Evolutionary conservation across 805 yeast genomes (phyloP), one percentile per base, ranked within the genome.

Genomic region (Wickerhamiella vanderwaltii): DNA sequence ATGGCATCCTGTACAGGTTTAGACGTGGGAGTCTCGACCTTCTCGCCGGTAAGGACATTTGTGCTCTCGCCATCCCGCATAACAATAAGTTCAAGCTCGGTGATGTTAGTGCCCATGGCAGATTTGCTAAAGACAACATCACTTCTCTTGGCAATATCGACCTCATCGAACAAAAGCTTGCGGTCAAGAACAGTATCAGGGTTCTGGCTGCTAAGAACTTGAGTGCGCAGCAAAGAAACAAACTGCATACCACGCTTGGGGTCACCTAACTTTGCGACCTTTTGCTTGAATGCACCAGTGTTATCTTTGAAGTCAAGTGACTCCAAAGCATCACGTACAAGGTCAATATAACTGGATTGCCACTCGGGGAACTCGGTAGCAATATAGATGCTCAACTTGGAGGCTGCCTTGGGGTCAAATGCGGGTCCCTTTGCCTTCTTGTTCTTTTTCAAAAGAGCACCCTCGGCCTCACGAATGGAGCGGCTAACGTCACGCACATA

Each of bases 171-270:
- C 25, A 78, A 70, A 51, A 88, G 73, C 63, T 87, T 80, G 67
- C 97, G 76, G 70, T 86, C 79, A 70, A 91, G 85, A 19, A 91
- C 95, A 40, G 73, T 72, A 41, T 72, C 75, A 15, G 95, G 77
- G 23, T 77, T 63, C 41, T 52, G 56, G 23, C 56, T 57, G 25
- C 50, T 44, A 29, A 69, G 64, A 51, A 91, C 69, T 66, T 94
- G 77, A 58, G 79, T 83, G 64, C 91, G 87, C 61, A 91, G 68
- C 52, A 75, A 67, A 49, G 88, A 78, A 47, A 91, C 86, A 62
- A 87, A 88, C 46, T 97, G 97, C 97, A 91, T 91, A 46, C 95
- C 96, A 54, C 93, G 79, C 73, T 91, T 91, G 82, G 87, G 83
- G 56, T 91, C 97, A 12, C 68, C 69, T 9, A 62, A 50, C 46